Conservation (phyloP, 306 rosid species). For the Inga laurina region DNA sequence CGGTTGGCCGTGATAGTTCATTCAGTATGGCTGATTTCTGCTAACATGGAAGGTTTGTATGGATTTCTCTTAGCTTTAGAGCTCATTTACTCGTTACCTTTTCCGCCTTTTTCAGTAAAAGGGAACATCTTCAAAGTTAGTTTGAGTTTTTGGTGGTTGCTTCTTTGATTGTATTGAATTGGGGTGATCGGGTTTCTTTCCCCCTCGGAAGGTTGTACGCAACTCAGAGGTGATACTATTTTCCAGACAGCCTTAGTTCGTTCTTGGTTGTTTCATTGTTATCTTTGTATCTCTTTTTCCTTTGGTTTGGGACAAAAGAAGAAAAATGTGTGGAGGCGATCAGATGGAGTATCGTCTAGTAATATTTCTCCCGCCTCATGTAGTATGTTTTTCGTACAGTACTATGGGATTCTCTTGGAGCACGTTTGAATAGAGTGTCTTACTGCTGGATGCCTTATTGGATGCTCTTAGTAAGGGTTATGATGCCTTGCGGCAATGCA, state of each 20-base stretch:
- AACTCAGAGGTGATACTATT: background rate
- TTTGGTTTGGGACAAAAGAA: conserved; percentile 10
- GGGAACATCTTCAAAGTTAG: background rate
- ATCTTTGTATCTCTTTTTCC: background rate
- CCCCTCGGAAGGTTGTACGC: background rate
- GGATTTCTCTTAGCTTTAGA: background rate
- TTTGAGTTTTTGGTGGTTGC: conserved; percentile 9
- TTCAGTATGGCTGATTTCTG: conserved; percentile 75
- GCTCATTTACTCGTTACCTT: conserved; percentile 21
- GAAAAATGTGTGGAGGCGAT: conserved; percentile 19
- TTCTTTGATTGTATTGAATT: conserved; percentile 19
- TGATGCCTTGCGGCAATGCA: conserved; percentile 17
- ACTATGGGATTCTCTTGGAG: background rate
- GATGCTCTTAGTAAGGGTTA: conserved; percentile 23
- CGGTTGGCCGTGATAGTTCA: conserved; percentile 59
- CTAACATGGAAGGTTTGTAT: conserved; percentile 95
- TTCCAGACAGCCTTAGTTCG: background rate
- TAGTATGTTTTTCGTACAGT: background rate
- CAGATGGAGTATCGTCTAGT: conserved; percentile 1
- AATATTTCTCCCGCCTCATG: conserved; percentile 10
- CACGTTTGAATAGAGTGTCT: conserved; percentile 31
- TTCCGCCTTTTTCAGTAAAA: background rate
- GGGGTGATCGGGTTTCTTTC: conserved; percentile 26
- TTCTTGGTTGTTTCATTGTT: conserved; percentile 13
- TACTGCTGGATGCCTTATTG: background rate